A percentile compares a stretch with the other conserved stretches of the same genome.
These are phyloP conservation scores for Citrus mangshanensis DNA, from an alignment of 345 rosid species.

Conservation along the genomic window DNA sequence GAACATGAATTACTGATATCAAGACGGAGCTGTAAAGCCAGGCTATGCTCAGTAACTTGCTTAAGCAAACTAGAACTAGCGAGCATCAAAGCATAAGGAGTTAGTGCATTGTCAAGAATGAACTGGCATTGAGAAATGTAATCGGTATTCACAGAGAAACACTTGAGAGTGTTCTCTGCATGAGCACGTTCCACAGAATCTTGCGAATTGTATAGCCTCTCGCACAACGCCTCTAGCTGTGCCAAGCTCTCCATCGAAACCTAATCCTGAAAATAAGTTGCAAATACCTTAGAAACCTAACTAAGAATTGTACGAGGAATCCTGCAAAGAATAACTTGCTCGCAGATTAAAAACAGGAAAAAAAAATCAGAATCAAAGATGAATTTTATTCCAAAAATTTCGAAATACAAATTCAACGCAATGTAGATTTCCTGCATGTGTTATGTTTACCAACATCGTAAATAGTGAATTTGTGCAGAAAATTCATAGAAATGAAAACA, in stretches of 20 bases:
- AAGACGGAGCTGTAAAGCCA: conserved; percentile 81
- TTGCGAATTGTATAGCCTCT: conserved; percentile 91
- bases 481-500: not conserved
- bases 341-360: too few relatives aligned
- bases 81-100: conserved; percentile 96
- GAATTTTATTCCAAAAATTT: not conserved
- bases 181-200: conserved; percentile 89
- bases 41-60: conserved; percentile 96
- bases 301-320: too few relatives aligned
- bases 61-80: conserved; percentile 95
- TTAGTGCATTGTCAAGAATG: conserved; percentile 94
- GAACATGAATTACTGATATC: conserved; percentile 63
- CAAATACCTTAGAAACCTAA: too few relatives aligned
- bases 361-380: not conserved
- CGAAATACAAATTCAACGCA: not conserved
- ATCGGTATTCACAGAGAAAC: conserved; percentile 81
- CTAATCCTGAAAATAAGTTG: not conserved
- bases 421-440: not conserved
- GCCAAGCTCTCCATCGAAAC: conserved; percentile 88
- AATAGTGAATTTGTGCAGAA: not conserved
- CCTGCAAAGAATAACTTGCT: too few relatives aligned
- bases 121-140: conserved; percentile 95
- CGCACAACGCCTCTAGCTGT: conserved; percentile 94
- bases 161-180: conserved; percentile 89
- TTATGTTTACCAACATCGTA: not conserved